Evolutionary conservation across 1,284 basidiomycete genomes (phyloP).

Genomic region (Exsudoporus floridanus): DNA sequence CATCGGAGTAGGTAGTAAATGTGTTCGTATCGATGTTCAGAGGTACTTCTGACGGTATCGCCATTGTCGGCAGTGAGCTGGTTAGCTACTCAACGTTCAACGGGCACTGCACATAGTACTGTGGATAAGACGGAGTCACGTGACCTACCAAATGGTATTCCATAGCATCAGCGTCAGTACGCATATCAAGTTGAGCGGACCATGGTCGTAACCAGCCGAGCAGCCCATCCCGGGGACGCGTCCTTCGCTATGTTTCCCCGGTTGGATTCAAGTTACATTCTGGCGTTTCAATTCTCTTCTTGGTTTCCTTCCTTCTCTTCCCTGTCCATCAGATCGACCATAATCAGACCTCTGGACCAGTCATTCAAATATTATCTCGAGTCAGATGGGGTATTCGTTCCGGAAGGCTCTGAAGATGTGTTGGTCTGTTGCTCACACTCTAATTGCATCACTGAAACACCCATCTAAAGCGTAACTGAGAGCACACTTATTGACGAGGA

Average conservation of each 20-base stretch:
- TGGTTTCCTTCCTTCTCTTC: constrained; percentile 83
- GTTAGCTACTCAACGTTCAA: neutral
- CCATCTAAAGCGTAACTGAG: constrained; percentile 44
- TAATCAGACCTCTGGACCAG: constrained; percentile 69
- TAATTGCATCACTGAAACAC: constrained; percentile 10
- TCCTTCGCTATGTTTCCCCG: constrained; percentile 18
- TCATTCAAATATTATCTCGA: constrained; percentile 76
- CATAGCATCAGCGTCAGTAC: no score
- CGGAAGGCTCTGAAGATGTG: constrained; percentile 77
- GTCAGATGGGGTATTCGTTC: constrained; percentile 78
- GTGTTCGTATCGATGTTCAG: constrained; percentile 18
- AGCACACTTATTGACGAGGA: constrained; percentile 56
- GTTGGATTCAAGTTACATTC: constrained; percentile 43
- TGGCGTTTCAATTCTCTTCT: constrained; percentile 80
- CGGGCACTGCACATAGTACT: no score
- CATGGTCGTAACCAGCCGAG: neutral
- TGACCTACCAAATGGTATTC: constrained; percentile 6
- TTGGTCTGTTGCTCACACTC: constrained; percentile 41
- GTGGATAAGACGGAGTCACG: constrained; percentile 9
- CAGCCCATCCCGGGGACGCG: neutral
- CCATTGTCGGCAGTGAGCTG: constrained; percentile 14
- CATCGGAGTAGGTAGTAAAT: constrained; percentile 46
- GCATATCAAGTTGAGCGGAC: neutral
- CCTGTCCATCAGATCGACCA: constrained; percentile 73
- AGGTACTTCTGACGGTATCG: constrained; percentile 4